phyloP scores from a whole-genome alignment of 345 rosid genomes.

The Lumnitzera racemosa region DNA sequence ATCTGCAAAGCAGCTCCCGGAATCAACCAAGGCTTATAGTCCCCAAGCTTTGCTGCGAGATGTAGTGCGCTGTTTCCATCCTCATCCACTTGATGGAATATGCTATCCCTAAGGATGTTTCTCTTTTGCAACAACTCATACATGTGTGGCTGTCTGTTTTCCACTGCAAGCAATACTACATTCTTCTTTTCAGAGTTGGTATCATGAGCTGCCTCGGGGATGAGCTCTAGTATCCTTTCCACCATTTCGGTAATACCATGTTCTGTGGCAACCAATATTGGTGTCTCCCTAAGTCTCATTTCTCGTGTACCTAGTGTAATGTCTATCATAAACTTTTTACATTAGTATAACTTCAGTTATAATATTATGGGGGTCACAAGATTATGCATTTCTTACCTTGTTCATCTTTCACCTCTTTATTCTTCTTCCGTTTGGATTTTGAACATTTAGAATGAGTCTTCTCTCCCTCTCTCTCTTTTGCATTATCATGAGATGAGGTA shows the following conservation, averaged over 20 bases:
- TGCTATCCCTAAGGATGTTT: constrained; percentile 15
- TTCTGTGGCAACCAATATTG: constrained; percentile 24
- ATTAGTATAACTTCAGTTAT: too few relatives aligned
- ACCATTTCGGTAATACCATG: constrained; percentile 26
- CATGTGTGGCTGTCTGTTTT: constrained; percentile 39
- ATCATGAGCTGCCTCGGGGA: constrained; percentile 24
- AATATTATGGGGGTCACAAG: too few relatives aligned
- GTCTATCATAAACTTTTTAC: background rate
- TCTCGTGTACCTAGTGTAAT: background rate
- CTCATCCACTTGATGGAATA: constrained; percentile 29
- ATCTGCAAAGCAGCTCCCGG: constrained; percentile 49
- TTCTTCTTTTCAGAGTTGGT: constrained; percentile 20
- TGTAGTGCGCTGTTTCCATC: constrained; percentile 44
- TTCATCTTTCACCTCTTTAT: too few relatives aligned
- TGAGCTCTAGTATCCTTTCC: constrained; percentile 14
- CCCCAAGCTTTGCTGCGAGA: constrained; percentile 37
- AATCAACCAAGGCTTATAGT: constrained; percentile 42
- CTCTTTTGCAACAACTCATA: constrained; percentile 17
- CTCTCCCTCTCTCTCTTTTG: too few relatives aligned
- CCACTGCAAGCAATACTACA: constrained; percentile 36
- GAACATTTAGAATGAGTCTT: too few relatives aligned
- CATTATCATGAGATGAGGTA: too few relatives aligned
- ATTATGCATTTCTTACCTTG: too few relatives aligned
- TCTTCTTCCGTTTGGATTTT: too few relatives aligned
- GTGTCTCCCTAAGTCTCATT: constrained; percentile 9